These are phyloP conservation scores for Tulasnella sp. DNA, from an alignment of 768 basidiomycete genomes.

Conservation along the genomic window DNA sequence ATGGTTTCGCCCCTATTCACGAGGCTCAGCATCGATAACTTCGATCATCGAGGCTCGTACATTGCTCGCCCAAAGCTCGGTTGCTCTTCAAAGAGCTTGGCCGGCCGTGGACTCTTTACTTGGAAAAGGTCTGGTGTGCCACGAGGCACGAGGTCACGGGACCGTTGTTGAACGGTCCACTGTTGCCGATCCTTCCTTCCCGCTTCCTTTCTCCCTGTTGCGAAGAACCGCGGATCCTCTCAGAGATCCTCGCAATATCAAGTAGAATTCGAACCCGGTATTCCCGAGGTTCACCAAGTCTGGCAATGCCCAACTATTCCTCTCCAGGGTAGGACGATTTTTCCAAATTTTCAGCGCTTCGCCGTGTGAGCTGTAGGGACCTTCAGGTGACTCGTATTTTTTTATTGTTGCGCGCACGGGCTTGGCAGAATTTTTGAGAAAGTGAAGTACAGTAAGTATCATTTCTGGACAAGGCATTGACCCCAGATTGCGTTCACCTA, in stretches of 20 bases:
- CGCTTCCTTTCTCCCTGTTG: not conserved
- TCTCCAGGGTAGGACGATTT: not conserved
- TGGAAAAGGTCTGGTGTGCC: not conserved
- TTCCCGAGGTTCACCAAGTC: not conserved
- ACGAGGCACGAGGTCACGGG: not conserved
- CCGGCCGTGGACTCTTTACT: not conserved
- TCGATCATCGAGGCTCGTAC: not conserved
- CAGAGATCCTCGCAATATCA: not conserved
- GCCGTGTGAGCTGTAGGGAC: not conserved
- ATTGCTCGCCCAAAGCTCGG: not conserved
- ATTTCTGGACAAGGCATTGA: no score
- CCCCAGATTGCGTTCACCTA: no score
- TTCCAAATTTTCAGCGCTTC: not conserved
- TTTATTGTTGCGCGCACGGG: not conserved
- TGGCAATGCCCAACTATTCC: not conserved
- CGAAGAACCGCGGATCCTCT: not conserved
- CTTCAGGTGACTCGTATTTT: no score
- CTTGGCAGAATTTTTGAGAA: not conserved
- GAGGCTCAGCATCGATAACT: not conserved
- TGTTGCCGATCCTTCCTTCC: no score
- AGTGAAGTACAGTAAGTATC: not conserved
- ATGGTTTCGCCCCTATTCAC: not conserved
- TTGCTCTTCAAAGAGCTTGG: not conserved
- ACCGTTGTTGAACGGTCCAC: not conserved
- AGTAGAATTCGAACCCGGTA: not conserved